phyloP scores from a whole-genome alignment of 2,329 filamentous ascomycete species.

The Xylaria sp. region DNA sequence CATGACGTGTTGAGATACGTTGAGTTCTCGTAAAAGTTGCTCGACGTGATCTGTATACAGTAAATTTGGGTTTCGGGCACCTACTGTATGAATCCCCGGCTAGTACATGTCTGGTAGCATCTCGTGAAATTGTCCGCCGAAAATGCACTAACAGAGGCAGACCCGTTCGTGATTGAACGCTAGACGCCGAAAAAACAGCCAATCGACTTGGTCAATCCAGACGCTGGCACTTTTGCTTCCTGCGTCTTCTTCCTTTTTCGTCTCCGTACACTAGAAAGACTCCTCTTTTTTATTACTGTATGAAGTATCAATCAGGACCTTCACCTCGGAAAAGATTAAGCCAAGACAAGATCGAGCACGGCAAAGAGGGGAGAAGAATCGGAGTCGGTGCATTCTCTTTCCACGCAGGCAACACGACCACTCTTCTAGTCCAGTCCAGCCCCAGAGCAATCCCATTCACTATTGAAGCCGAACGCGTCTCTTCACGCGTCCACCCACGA shows the following conservation, averaged over 20 bases:
- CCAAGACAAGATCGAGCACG: not conserved
- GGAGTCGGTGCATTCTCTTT: not conserved
- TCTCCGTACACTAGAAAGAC: not conserved
- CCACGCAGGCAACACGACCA: not conserved
- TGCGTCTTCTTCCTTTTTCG: constrained; percentile 3
- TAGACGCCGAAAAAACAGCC: not conserved
- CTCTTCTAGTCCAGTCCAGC: not conserved
- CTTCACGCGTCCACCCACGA: constrained; percentile 30
- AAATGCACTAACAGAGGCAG: not conserved
- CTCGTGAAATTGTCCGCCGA: not conserved
- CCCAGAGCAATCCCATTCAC: not conserved
- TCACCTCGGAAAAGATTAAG: not conserved
- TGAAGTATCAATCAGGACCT: not conserved
- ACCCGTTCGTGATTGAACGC: not conserved
- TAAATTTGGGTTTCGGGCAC: not conserved
- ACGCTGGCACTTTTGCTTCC: constrained; percentile 6
- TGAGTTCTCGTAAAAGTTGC: not conserved
- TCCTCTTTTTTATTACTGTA: not conserved
- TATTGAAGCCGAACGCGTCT: constrained; percentile 14
- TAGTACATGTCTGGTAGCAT: not conserved
- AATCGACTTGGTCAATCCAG: not conserved
- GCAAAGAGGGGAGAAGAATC: not conserved
- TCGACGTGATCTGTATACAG: not conserved
- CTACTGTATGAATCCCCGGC: not conserved
- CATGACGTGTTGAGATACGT: too few relatives aligned